These are phyloP conservation scores for Schizopora paradoxa DNA, from an alignment of 1,284 basidiomycete genomes.

Conservation along the genomic window DNA sequence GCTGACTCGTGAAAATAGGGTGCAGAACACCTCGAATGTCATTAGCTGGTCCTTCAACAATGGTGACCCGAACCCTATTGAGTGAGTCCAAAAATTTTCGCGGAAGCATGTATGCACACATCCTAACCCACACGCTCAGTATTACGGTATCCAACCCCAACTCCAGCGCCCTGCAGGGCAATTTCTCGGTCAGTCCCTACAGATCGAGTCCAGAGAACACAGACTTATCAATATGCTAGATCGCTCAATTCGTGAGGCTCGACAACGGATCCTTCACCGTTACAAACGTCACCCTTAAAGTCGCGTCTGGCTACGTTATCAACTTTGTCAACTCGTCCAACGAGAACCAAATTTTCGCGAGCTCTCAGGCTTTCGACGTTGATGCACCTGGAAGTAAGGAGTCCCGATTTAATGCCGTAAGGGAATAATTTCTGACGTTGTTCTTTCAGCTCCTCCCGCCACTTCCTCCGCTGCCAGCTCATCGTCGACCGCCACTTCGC, in stretches of 20 bases:
- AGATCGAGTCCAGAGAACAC: background rate
- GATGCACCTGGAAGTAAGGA: conserved; percentile 33
- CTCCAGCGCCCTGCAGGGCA: conserved; percentile 33
- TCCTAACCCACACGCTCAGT: conserved; percentile 8
- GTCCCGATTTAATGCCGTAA: conserved; percentile 16
- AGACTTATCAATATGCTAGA: conserved; percentile 19
- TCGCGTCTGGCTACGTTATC: conserved; percentile 35
- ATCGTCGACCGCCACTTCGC: conserved; percentile 12
- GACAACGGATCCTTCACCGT: conserved; percentile 27
- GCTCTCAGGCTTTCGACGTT: conserved; percentile 36
- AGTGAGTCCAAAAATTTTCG: too few relatives aligned
- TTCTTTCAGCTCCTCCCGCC: conserved; percentile 12
- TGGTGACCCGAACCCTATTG: conserved; percentile 33
- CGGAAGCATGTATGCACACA: too few relatives aligned
- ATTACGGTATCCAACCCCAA: conserved; percentile 32
- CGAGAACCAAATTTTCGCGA: conserved; percentile 36
- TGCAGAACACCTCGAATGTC: conserved; percentile 32
- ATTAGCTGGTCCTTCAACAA: conserved; percentile 32
- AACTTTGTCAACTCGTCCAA: conserved; percentile 41
- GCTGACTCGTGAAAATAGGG: conserved; percentile 24
- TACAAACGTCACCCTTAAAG: conserved; percentile 34
- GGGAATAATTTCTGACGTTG: background rate
- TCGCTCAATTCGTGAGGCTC: conserved; percentile 30
- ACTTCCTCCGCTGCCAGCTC: conserved; percentile 8
- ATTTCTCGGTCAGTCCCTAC: conserved; percentile 24